phyloP scores from a whole-genome alignment of 2,329 filamentous ascomycete species.

The Pyrenophora graminea region DNA sequence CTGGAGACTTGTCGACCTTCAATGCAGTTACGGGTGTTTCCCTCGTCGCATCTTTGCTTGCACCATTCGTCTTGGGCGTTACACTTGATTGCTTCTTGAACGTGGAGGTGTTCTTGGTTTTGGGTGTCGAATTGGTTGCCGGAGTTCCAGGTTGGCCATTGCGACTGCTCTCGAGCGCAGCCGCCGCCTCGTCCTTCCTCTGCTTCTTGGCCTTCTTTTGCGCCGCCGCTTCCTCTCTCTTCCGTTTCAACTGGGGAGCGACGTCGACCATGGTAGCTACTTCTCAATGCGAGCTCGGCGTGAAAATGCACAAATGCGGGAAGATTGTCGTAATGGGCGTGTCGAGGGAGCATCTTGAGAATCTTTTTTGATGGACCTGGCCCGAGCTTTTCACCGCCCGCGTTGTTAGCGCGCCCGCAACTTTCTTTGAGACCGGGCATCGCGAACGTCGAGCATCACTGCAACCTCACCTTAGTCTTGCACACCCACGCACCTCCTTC shows the following conservation, averaged over 20 bases:
- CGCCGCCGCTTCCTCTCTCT: slow-evolving; percentile 34
- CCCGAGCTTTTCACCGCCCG: slow-evolving; percentile 42
- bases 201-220: slow-evolving; percentile 38
- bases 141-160: slow-evolving; percentile 21
- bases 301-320: slow-evolving; percentile 2
- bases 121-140: slow-evolving; percentile 17
- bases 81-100: slow-evolving; percentile 14
- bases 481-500: neutral
- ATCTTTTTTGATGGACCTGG: slow-evolving; percentile 31
- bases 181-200: slow-evolving; percentile 29
- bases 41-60: slow-evolving; percentile 11
- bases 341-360: slow-evolving; percentile 13
- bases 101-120: slow-evolving; percentile 18
- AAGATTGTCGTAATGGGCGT: slow-evolving; percentile 6
- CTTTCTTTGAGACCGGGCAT: slow-evolving; percentile 41
- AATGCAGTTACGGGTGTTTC: slow-evolving; percentile 10
- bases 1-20: slow-evolving; percentile 12
- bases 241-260: slow-evolving; percentile 37
- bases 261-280: slow-evolving; percentile 30
- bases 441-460: slow-evolving; percentile 19
- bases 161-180: slow-evolving; percentile 12
- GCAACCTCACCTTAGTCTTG: slow-evolving; percentile 7
- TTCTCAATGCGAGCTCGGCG: neutral
- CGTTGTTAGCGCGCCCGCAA: slow-evolving; percentile 31
- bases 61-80: slow-evolving; percentile 17